These are phyloP conservation scores for Coffea eugenioides DNA, from an alignment of 257 asterid species.

Conservation along the genomic window DNA sequence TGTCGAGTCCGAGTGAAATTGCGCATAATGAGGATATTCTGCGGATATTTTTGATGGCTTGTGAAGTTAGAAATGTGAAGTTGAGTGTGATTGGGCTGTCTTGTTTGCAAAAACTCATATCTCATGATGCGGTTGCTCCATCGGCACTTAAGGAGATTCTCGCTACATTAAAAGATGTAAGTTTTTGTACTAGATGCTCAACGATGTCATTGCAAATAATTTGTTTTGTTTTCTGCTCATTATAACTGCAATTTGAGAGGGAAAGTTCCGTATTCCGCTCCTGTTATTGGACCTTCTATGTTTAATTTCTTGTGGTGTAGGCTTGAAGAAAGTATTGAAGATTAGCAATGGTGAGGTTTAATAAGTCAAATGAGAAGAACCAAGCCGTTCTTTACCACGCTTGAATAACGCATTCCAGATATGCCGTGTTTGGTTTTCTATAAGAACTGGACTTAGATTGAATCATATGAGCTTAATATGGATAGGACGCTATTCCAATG, in stretches of 20 bases:
- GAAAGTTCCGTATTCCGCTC: neutral
- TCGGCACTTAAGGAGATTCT: slow-evolving; percentile 81
- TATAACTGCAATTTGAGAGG: neutral
- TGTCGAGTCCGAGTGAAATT: slow-evolving; percentile 86
- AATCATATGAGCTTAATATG: too few species aligned
- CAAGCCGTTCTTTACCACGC: too few species aligned
- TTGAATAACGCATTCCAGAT: too few species aligned
- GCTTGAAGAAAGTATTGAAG: neutral
- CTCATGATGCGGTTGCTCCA: slow-evolving; percentile 91
- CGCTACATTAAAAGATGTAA: slow-evolving; percentile 85
- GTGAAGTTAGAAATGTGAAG: slow-evolving; percentile 84
- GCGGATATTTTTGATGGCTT: slow-evolving; percentile 91
- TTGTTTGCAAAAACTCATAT: slow-evolving; percentile 87
- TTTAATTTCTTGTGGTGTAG: neutral
- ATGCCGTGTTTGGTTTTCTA: neutral
- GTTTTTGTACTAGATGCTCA: slow-evolving; percentile 9
- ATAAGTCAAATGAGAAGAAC: too few species aligned
- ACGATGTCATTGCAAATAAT: neutral
- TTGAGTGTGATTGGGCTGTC: slow-evolving; percentile 86
- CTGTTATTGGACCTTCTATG: neutral
- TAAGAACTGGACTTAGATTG: neutral
- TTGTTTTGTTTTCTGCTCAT: slow-evolving; percentile 4
- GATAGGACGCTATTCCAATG: neutral
- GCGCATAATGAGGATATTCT: slow-evolving; percentile 80
- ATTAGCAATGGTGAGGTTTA: neutral